These are phyloP conservation scores for Clonostachys byssicola DNA, from an alignment of 2,329 filamentous ascomycete genomes.

Conservation along the genomic window DNA sequence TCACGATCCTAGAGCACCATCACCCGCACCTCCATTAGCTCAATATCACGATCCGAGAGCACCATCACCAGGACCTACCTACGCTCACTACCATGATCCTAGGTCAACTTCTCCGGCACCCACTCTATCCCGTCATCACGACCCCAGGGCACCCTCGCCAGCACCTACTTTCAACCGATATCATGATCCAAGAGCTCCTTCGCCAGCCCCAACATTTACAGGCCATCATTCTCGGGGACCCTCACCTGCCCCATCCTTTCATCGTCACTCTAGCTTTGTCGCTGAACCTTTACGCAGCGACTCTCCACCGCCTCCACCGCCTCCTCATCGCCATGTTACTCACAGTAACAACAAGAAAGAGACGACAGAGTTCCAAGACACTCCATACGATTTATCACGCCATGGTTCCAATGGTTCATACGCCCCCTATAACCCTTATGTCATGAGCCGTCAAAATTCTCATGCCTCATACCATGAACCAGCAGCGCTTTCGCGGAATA, in stretches of 20 bases:
- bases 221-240: constrained; percentile 12
- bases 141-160: constrained; percentile 24
- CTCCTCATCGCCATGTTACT: constrained; percentile 70
- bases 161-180: constrained; percentile 18
- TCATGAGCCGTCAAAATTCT: constrained; percentile 26
- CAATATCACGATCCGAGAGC: constrained; percentile 17
- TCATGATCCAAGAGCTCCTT: constrained; percentile 4
- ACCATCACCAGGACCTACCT: constrained; percentile 31
- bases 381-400: constrained; percentile 8
- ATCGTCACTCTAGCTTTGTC: constrained; percentile 13
- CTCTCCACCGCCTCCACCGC: constrained; percentile 75
- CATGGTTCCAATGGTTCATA: constrained; percentile 32
- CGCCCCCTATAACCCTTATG: constrained; percentile 16
- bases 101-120: constrained; percentile 29
- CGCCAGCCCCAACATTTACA: constrained; percentile 9
- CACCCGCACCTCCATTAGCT: constrained; percentile 13
- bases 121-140: constrained; percentile 7
- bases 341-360: constrained; percentile 7
- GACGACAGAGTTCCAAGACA: constrained; percentile 4
- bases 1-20: constrained; percentile 14
- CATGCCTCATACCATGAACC: constrained; percentile 22
- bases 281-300: constrained; percentile 32
- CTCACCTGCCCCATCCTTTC: constrained; percentile 29
- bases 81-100: constrained; percentile 12
- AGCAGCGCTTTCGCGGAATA: constrained; percentile 24